These are phyloP conservation scores for Leccinum disarticulatum DNA, from an alignment of 768 basidiomycete species.

Conservation along the genomic window DNA sequence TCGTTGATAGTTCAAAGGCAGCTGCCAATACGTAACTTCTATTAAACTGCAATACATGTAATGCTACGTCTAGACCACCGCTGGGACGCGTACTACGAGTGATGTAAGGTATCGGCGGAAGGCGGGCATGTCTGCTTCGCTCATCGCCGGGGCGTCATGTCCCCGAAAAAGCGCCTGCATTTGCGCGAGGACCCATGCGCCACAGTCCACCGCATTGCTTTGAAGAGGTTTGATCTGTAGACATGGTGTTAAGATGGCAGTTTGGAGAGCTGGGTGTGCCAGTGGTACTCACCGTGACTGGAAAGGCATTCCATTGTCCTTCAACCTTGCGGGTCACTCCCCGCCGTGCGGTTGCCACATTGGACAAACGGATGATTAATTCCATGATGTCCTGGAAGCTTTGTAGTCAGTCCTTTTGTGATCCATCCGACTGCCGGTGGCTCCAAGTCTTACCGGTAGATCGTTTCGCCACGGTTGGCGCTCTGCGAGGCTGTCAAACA, in stretches of 20 bases:
- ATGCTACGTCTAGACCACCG: too few relatives aligned
- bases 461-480: not conserved
- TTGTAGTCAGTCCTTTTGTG: too few relatives aligned
- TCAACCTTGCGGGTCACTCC: too few relatives aligned
- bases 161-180: not conserved
- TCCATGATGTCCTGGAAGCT: too few relatives aligned
- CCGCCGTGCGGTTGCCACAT: too few relatives aligned
- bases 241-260: too few relatives aligned
- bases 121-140: not conserved
- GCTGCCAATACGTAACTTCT: too few relatives aligned
- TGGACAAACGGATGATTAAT: too few relatives aligned
- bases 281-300: not conserved
- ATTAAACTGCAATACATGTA: too few relatives aligned
- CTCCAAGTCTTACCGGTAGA: not conserved
- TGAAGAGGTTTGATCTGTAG: not conserved
- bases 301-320: not conserved
- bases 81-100: not conserved
- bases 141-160: not conserved
- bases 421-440: too few relatives aligned
- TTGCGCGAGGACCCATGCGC: not conserved
- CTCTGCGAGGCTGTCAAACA: not conserved
- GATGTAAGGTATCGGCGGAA: not conserved
- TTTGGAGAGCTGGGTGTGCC: too few relatives aligned
- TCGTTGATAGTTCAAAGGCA: too few relatives aligned
- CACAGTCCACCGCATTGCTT: not conserved